Evolutionary conservation across 106 monocot species (phyloP).

Genomic region (Dendrobium catenatum): DNA sequence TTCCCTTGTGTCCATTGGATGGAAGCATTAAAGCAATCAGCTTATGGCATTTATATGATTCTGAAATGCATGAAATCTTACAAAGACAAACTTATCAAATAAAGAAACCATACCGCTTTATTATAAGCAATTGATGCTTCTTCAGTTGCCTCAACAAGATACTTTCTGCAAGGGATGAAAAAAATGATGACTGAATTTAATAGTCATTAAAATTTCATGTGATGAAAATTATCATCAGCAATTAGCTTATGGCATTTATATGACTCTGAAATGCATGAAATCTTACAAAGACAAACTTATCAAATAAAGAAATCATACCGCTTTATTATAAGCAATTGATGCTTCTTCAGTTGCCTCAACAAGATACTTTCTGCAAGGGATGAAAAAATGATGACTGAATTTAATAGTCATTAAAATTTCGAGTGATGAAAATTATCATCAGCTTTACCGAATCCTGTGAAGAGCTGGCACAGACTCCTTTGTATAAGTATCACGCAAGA

Average conservation of each 20-base stretch:
- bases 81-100: not conserved
- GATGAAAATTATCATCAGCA: too few relatives aligned
- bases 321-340: too few relatives aligned
- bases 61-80: not conserved
- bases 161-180: slow-evolving; percentile 48
- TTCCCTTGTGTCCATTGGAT: too few relatives aligned
- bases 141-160: slow-evolving; percentile 90
- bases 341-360: too few relatives aligned
- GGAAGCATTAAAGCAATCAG: not conserved
- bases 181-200: not conserved
- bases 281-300: too few relatives aligned
- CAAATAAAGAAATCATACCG: too few relatives aligned
- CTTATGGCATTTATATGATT: not conserved
- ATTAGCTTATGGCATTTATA: too few relatives aligned
- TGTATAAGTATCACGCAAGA: slow-evolving; percentile 91
- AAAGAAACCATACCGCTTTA: slow-evolving; percentile 69
- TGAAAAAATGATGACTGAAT: too few relatives aligned
- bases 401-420: too few relatives aligned
- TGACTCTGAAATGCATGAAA: too few relatives aligned
- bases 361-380: too few relatives aligned
- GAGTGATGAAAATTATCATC: not conserved
- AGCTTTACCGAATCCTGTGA: slow-evolving; percentile 53
- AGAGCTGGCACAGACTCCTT: slow-evolving; percentile 91
- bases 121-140: slow-evolving; percentile 92
- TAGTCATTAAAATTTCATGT: not conserved